Base-by-base conservation (phyloP, 148 eudicot species). In the Chenopodium suecicum region DNA sequence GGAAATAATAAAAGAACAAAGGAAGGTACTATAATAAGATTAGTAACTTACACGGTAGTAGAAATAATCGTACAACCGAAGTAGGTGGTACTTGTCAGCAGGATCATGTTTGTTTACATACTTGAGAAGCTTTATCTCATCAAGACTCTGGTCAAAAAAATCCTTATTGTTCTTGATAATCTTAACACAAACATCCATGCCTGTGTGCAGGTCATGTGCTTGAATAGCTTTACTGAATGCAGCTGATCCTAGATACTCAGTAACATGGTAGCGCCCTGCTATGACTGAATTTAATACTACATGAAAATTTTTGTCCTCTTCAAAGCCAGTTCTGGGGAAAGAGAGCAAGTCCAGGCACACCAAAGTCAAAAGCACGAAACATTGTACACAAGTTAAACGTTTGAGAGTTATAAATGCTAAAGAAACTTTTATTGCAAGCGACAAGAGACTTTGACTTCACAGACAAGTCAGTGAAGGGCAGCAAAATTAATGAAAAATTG, bases 211-310 rank as follows among this genome's bases (percentile, higher is more conserved):
- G 81, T 96, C 99, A 85, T 94, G 99, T 34, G 99, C 99, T 89
- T 96, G 99, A 84, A 96, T 92, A 88, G 99, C 99, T 90, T 96
- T 94, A 86, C 99, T 96, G 86, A 96, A 96, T 64, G 99, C 99
- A 83, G 99, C 99, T 69, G 99, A 96, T 81, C 99, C 99, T 79
- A 96, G 98, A 91, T 94, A 96, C 86, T 94, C 99, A 64, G 99
- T 94, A 77, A 96, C 98, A 86, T 96, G 99, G 90, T 96, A 96
- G 75, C 99, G 94, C 69, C 99, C 99, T 73, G 98, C 99, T 82
- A 96, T 86, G 72, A 96, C 97, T 4, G 99, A 96, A 79, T 96
- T 96, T 63, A 96, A 79, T 72, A 94, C 94, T 70, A 94, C 99
- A 81, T 94, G 90, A 80, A 94, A 96, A 82, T 94, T 96, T 85